Evolutionary conservation across 352 stramenopile genomes (phyloP), one percentile per base, ranked within the genome.

Genomic region (Phytopythium aichiense): DNA sequence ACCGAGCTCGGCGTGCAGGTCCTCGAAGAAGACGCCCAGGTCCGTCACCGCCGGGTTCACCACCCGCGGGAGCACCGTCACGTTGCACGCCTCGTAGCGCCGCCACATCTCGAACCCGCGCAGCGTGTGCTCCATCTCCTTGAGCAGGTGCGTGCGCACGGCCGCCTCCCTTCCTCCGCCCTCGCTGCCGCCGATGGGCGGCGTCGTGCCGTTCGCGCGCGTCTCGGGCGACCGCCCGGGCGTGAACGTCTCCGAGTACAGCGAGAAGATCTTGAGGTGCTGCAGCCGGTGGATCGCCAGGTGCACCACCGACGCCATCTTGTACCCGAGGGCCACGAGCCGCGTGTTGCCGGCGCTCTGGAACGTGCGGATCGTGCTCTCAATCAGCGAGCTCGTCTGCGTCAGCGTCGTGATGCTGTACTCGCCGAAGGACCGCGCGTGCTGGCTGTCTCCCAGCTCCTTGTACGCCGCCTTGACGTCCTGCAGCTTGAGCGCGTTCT

Each of bases 101-200:
- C 79, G 77, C 87, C 87, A 95, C 80, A 94, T 92, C 59, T 95
- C 87, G 45, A 94, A 95, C 9, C 87, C 87, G 25, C 84, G 87
- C 62, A 95, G 67, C 33, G 84, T 88, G 49, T 90, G 81, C 61
- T 93, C 87, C 84, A 94, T 91, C 60, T 94, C 84, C 63, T 92
- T 93, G 28, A 95, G 66, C 55, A 95, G 60, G 31, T 82, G 80
- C 49, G 81, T 68, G 42, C 79, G 77, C 45, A 92, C 77, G 15
- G 79, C 77, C 20, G 80, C 74, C 28, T 95, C 84, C 67, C 85
- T 81, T 60, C 69, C 88, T 43, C 83, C 82, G 45, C 72, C 68
- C 58, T 86, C 77, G 33, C 74, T 68, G 23, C 71, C 63, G 20
- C 66, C 68, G 40, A 87, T 88, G n/a, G 84, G 84, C 16, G 84